Evolutionary conservation across 2,329 filamentous ascomycete genomes (phyloP).

Genomic region (Neopestalotiopsis clavispora): DNA sequence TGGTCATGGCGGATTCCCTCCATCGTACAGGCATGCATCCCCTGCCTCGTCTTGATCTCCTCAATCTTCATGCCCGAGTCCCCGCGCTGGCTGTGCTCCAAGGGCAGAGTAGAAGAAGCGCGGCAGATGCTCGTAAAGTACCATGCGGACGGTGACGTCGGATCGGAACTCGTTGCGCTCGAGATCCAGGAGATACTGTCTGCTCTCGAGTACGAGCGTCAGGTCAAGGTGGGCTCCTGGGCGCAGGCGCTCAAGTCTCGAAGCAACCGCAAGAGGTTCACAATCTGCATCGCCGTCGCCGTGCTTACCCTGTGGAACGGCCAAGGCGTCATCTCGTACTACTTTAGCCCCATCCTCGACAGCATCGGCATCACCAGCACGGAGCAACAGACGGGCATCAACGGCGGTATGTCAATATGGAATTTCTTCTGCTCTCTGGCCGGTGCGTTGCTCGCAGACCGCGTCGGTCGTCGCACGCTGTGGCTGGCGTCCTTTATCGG

Average conservation of each 20-base stretch:
- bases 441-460: slow-evolving; percentile 17
- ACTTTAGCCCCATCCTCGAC: slow-evolving; percentile 35
- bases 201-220: slow-evolving; percentile 37
- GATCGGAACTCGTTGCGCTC: background rate
- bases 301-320: slow-evolving; percentile 19
- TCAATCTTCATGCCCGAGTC: slow-evolving; percentile 12
- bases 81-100: slow-evolving; percentile 16
- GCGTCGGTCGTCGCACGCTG: slow-evolving; percentile 22
- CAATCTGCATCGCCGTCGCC: slow-evolving; percentile 48
- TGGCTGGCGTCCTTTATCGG: slow-evolving; percentile 25
- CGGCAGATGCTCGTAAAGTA: slow-evolving; percentile 8
- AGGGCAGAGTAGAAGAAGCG: slow-evolving; percentile 17
- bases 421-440: slow-evolving; percentile 5
- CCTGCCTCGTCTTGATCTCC: background rate
- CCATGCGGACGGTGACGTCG: slow-evolving; percentile 18
- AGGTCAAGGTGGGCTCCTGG: slow-evolving; percentile 36
- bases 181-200: slow-evolving; percentile 8
- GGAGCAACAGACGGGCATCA: slow-evolving; percentile 38
- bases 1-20: slow-evolving; percentile 17
- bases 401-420: slow-evolving; percentile 28
- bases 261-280: slow-evolving; percentile 50
- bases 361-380: slow-evolving; percentile 36
- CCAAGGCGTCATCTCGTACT: slow-evolving; percentile 41
- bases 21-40: slow-evolving; percentile 4
- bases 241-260: slow-evolving; percentile 38